These are phyloP conservation scores for Trametes punicea DNA, from an alignment of 768 basidiomycete genomes.

Conservation along the genomic window DNA sequence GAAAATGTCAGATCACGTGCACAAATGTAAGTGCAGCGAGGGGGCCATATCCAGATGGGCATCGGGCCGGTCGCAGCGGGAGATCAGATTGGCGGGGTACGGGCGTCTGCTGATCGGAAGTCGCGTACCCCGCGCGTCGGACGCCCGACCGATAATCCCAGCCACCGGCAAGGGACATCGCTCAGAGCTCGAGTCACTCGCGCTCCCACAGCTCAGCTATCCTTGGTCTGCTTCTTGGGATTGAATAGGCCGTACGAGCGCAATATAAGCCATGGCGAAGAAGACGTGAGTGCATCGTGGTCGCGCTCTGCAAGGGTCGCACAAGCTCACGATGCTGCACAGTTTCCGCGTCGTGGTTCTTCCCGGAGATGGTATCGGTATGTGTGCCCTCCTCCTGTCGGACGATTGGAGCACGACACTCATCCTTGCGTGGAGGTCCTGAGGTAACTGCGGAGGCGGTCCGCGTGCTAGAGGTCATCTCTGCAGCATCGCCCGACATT, in stretches of 20 bases:
- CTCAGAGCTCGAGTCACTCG: constrained; percentile 2
- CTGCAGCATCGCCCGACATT: constrained; percentile 56
- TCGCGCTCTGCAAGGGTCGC: background rate
- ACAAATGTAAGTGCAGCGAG: background rate
- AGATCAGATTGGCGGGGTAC: background rate
- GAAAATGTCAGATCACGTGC: constrained; percentile 25
- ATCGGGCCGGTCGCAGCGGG: constrained; percentile 7
- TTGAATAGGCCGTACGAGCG: background rate
- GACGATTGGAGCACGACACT: background rate
- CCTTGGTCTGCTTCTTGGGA: background rate
- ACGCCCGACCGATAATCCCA: background rate
- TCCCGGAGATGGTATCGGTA: constrained; percentile 97
- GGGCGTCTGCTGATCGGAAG: constrained; percentile 1
- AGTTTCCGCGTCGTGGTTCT: constrained; percentile 89
- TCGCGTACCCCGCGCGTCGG: constrained; percentile 2
- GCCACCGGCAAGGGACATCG: background rate
- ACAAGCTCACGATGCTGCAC: constrained; percentile 7
- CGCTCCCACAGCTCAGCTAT: background rate
- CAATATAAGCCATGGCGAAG: constrained; percentile 21
- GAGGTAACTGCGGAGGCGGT: constrained; percentile 86
- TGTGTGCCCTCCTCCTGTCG: constrained; percentile 16
- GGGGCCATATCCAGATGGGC: constrained; percentile 10
- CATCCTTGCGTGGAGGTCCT: constrained; percentile 56
- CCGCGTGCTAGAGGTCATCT: constrained; percentile 73
- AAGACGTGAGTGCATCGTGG: constrained; percentile 24